phyloP scores from a whole-genome alignment of 768 basidiomycete genomes.

The Collybia nuda region DNA sequence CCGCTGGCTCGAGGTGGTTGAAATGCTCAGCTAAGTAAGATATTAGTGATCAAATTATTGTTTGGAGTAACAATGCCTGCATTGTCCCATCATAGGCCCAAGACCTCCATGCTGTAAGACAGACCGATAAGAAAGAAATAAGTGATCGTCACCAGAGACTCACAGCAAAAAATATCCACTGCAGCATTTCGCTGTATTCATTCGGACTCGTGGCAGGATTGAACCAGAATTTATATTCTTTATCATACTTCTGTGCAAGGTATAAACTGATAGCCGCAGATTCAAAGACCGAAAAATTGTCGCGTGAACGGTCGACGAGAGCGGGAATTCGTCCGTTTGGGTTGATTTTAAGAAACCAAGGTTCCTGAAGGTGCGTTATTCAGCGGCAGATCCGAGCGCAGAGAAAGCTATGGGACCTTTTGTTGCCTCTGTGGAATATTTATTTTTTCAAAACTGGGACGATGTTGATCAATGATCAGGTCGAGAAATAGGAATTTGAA shows the following conservation, averaged over 20 bases:
- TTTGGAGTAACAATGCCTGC: constrained; percentile 10
- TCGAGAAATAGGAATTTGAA: too few species aligned
- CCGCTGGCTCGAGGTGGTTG: constrained; percentile 55
- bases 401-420: too few species aligned
- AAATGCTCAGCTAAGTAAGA: constrained; percentile 63
- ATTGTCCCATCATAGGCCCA: constrained; percentile 86
- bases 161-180: constrained; percentile 88
- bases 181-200: constrained; percentile 69
- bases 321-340: constrained; percentile 75
- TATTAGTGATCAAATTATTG: neutral
- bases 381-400: too few species aligned
- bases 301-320: constrained; percentile 58
- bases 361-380: constrained; percentile 32
- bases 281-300: constrained; percentile 72
- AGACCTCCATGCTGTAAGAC: constrained; percentile 66
- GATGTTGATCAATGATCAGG: too few species aligned
- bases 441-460: too few species aligned
- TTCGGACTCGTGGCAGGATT: constrained; percentile 50
- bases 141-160: neutral
- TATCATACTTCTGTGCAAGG: constrained; percentile 79
- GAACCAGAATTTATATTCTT: constrained; percentile 69
- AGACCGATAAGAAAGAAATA: neutral
- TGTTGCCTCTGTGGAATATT: too few species aligned
- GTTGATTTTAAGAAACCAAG: constrained; percentile 74
- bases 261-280: constrained; percentile 82